Conservation (phyloP, 1,139 yeast species). For the Pichia sp. region DNA sequence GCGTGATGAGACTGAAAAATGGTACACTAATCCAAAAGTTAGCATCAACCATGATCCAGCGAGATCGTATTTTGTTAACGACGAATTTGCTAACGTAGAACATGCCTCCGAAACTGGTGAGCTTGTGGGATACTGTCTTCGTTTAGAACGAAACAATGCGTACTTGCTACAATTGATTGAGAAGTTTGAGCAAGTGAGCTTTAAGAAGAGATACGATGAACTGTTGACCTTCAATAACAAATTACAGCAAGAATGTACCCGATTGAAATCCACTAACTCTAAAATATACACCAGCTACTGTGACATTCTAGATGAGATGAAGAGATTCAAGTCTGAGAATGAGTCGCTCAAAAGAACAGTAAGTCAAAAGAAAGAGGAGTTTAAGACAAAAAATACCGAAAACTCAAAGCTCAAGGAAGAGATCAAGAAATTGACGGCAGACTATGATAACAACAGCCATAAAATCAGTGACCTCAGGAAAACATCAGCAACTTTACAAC, state of each 20-base stretch:
- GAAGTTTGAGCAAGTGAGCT: slow-evolving; percentile 26
- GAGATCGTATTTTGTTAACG: background rate
- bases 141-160: slow-evolving; percentile 26
- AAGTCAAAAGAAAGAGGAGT: background rate
- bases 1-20: slow-evolving; percentile 19
- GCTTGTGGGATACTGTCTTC: slow-evolving; percentile 18
- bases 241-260: slow-evolving; percentile 18
- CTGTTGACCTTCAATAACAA: slow-evolving; percentile 20
- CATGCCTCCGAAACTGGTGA: slow-evolving; percentile 13
- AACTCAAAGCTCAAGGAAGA: background rate
- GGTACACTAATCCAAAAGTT: slow-evolving; percentile 7
- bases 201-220: slow-evolving; percentile 25
- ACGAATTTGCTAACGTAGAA: background rate
- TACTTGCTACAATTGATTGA: slow-evolving; percentile 22
- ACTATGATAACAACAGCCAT: slow-evolving; percentile 4
- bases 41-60: background rate
- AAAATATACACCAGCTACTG: slow-evolving; percentile 19
- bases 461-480: slow-evolving; percentile 9
- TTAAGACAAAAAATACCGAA: background rate
- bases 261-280: slow-evolving; percentile 21
- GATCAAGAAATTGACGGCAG: slow-evolving; percentile 1
- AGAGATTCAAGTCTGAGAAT: slow-evolving; percentile 8
- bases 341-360: background rate
- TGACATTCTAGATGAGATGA: slow-evolving; percentile 19
- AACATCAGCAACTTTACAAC: slow-evolving; percentile 4